A percentile compares a stretch with the other conserved stretches of the same genome.
These are phyloP conservation scores for Mrakiaceae sp. DNA, from an alignment of 1,284 basidiomycete species.

Conservation along the genomic window DNA sequence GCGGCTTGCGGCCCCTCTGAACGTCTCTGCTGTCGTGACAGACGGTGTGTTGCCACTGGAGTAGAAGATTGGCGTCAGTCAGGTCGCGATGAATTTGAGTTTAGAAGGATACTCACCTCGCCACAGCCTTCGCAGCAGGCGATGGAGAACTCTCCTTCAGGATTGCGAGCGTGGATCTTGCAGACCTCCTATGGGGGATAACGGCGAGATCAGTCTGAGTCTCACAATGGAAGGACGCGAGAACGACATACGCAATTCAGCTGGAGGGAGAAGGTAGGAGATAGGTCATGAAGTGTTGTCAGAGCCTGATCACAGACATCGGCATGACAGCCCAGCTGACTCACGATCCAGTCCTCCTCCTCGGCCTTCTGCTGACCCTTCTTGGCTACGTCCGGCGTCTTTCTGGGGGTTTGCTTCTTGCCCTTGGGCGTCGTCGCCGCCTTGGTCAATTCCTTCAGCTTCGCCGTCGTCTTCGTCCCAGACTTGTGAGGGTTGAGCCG, in stretches of 20 bases:
- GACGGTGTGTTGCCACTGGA: no score
- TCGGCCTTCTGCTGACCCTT: background rate
- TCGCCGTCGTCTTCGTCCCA: background rate
- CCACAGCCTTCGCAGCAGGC: conserved; percentile 7
- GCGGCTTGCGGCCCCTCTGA: no score
- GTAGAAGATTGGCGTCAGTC: background rate
- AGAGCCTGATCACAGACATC: no score
- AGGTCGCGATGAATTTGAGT: background rate
- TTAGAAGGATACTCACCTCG: background rate
- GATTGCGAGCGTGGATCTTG: background rate
- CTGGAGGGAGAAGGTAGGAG: background rate
- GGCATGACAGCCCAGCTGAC: background rate
- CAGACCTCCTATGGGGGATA: conserved; percentile 4
- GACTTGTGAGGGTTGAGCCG: background rate
- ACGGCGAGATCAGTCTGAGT: no score
- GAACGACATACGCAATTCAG: no score
- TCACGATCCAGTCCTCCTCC: conserved; percentile 8
- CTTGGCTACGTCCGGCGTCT: background rate
- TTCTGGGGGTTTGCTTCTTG: background rate
- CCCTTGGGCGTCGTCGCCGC: background rate
- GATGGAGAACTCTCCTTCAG: background rate
- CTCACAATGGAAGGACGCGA: no score
- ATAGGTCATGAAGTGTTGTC: background rate
- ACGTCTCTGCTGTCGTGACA: no score
- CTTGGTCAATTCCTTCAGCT: background rate